Evolutionary conservation across 202 grass and related monocot species (phyloP), one percentile per base, ranked within the genome.

Genomic region (Brachypodium distachyon): DNA sequence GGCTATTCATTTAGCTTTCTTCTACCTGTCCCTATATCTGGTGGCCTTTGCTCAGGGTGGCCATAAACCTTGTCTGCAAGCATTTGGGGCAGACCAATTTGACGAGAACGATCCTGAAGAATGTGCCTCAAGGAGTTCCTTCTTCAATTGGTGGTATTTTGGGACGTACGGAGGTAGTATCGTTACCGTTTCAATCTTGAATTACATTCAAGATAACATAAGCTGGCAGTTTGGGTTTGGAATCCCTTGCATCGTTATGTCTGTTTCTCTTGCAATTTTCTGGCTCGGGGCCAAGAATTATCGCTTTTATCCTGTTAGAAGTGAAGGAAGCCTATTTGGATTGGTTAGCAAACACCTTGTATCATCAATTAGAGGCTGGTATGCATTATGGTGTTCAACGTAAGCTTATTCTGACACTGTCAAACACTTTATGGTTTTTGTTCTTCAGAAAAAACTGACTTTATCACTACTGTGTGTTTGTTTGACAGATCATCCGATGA

Each of bases 71-170:
- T 91, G 84, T 25, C 86, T 83, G 38, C 91, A 88, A 77, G 86
- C 94, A 62, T 93, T 97, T 61, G 94, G 88, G 2, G 90, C 90
- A 9, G 94, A 93, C 43, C 94, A 93, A 80, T 93, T 97, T 79
- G 86, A 87, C 47, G 70, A 93, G 49, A 79, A 82, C 22, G 84
- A 93, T 53, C 84, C 88, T 25, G 74, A 85, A 67, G 94, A 97
- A 74, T 71, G 43, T 56, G 27, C 64, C 38, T 82, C 72, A 1
- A 89, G 75, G 79, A 91, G 88, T 76, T 87, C 90, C 43, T 97
- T 93, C 76, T 97, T 97, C 78, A 97, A 97, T 77, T 97, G 94
- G 94, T 97, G 94, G 94, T 93, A 83, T 72, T 93, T 97, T 27
- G 88, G 81, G 2, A 52, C 84, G 23, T 87, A 61, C 13, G 68